Conservation (phyloP, 2,329 filamentous ascomycete species). For the Colletotrichum orbiculare region DNA sequence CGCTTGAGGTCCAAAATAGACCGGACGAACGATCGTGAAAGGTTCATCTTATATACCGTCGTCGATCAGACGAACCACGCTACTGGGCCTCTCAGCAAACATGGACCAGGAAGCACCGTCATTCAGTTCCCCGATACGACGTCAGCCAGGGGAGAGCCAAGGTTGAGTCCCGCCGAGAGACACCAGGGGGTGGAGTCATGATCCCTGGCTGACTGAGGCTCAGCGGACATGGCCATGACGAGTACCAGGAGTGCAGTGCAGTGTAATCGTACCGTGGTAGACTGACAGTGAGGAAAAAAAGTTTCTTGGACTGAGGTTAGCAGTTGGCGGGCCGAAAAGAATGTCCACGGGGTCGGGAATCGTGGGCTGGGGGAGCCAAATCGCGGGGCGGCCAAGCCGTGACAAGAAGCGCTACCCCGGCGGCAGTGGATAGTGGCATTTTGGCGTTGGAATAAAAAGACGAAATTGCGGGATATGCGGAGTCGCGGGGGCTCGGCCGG, state of each 20-base stretch:
- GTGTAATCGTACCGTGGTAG: background rate
- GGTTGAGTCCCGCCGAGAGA: conserved; percentile 17
- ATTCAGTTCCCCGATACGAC: conserved; percentile 15
- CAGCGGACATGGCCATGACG: conserved; percentile 20
- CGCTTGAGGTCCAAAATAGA: conserved; percentile 11
- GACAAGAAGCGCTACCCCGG: conserved; percentile 19
- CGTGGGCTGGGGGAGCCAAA: conserved; percentile 18
- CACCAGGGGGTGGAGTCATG: conserved; percentile 31
- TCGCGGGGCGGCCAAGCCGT: conserved; percentile 33
- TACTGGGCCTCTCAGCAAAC: background rate
- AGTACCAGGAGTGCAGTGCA: background rate
- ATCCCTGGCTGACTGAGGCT: conserved; percentile 23
- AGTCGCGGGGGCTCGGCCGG: conserved; percentile 29
- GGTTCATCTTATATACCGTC: conserved; percentile 31
- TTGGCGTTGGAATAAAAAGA: conserved; percentile 8
- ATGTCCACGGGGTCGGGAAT: conserved; percentile 8
- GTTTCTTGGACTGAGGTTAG: conserved; percentile 17
- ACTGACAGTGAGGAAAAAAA: background rate
- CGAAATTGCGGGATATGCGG: conserved; percentile 32
- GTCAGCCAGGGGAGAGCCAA: conserved; percentile 33
- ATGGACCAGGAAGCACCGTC: conserved; percentile 2
- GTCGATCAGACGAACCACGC: conserved; percentile 3
- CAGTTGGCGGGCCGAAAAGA: conserved; percentile 14
- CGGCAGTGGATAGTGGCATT: conserved; percentile 15
- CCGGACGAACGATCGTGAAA: conserved; percentile 1